Evolutionary conservation across 2,329 filamentous ascomycete genomes (phyloP), one percentile per base, ranked within the genome.

Genomic region (Colletotrichum sp.): DNA sequence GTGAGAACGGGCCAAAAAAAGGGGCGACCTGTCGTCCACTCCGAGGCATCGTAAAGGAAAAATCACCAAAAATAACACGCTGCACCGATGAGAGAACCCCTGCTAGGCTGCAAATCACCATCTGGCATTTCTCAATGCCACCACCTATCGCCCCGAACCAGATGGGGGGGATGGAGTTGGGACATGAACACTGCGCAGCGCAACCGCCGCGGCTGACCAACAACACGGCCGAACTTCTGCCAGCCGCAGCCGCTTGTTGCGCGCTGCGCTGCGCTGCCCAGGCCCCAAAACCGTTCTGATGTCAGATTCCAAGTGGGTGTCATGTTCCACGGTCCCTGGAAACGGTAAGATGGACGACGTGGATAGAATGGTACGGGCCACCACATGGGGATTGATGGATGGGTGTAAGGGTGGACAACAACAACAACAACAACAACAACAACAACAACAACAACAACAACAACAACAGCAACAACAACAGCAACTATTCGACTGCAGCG

Each of bases 41-140:
- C 68, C 75, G 72, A 72, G 57, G 36, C 68, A 57, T 36, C 48
- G 61, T 61, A 52, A 28, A 68, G 28, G 28, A 30, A 30, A 57
- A 55, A 64, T 70, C 30, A 28, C 76, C 76, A 77, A 77, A 72
- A 77, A 77, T 77, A 77, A 75, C 76, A 74, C n/a, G 34, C 19
- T 36, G 52, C 74, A 39, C 52, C 52, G 66, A 59, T 28, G 48
- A 75, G 71, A 59, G 66, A 74, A 67, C 72, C 74, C 66, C 66
- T 76, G 71, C 34, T 55, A 69, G 70, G 60, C 70, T 76, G 74
- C 64, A 76, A 76, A 76, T 76, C 70, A 65, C 64, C 71, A 74
- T 76, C 48, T 69, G 52, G 70, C 74, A 69, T 60, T 64, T 68
- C 44, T 36, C 63, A 61, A 44, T 72, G 69, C 69, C 69, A 68